These are phyloP conservation scores for Ceratocystis smalleyi DNA, from an alignment of 2,329 filamentous ascomycete species.

Conservation along the genomic window DNA sequence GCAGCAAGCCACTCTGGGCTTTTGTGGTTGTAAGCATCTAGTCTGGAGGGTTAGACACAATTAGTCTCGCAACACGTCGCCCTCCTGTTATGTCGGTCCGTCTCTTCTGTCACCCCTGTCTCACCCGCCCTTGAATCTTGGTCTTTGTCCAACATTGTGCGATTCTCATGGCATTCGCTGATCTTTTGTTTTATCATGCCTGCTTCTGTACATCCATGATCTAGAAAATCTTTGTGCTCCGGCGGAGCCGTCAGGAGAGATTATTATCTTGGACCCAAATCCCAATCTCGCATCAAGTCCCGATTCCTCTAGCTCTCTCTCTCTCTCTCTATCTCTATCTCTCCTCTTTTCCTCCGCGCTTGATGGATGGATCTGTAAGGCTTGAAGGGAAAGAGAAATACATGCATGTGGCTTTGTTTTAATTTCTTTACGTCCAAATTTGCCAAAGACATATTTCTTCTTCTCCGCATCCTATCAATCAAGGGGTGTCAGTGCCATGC, in stretches of 20 bases:
- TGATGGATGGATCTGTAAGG: background rate
- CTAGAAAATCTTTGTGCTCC: background rate
- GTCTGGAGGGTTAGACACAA: background rate
- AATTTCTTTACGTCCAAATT: background rate
- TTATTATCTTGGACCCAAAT: background rate
- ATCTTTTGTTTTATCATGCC: background rate
- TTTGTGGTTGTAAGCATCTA: background rate
- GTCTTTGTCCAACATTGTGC: background rate
- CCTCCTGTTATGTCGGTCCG: background rate
- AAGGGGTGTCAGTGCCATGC: background rate
- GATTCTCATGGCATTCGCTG: background rate
- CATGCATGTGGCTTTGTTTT: background rate
- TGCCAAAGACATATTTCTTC: background rate
- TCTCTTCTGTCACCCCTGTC: background rate
- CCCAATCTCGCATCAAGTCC: background rate
- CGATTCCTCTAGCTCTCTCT: background rate
- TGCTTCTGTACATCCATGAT: background rate
- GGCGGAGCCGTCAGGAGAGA: background rate
- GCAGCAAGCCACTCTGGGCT: background rate
- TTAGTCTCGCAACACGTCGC: background rate
- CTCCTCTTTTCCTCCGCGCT: background rate
- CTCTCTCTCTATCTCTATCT: no score
- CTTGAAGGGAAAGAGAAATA: background rate
- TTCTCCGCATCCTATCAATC: background rate
- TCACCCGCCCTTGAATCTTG: background rate